These are phyloP conservation scores for Cornus controversa DNA, from an alignment of 148 eudicot genomes.

Conservation along the genomic window DNA sequence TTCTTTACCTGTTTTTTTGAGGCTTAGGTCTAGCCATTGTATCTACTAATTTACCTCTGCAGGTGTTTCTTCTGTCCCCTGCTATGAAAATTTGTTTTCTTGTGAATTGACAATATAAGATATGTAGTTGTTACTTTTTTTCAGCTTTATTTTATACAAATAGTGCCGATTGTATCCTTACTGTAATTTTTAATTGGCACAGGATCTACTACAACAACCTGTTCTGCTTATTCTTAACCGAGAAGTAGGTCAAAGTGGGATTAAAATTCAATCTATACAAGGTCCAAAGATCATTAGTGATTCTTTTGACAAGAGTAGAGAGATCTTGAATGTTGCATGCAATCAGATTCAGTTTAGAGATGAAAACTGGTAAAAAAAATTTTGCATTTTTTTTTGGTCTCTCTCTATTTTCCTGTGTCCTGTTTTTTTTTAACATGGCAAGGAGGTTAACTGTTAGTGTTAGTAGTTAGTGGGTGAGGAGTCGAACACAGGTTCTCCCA, in stretches of 20 bases:
- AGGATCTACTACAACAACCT: constrained; percentile 86
- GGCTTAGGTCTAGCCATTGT: not conserved
- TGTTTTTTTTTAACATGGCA: too few relatives aligned
- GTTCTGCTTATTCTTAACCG: constrained; percentile 56
- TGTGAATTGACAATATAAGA: not conserved
- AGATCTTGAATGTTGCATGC: constrained; percentile 37
- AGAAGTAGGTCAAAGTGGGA: constrained; percentile 43
- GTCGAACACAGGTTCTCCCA: too few relatives aligned
- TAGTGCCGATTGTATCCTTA: not conserved
- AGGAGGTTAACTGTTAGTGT: too few relatives aligned
- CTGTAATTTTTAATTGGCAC: constrained; percentile 9
- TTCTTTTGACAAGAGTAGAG: constrained; percentile 33
- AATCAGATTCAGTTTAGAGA: constrained; percentile 37
- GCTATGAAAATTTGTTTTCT: not conserved
- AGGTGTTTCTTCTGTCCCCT: not conserved
- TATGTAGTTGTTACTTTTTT: not conserved
- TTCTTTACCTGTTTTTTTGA: not conserved
- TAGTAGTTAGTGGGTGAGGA: too few relatives aligned
- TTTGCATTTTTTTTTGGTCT: not conserved
- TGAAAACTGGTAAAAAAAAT: constrained; percentile 37
- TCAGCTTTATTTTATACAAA: not conserved
- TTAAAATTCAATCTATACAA: constrained; percentile 23
- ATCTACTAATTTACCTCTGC: too few relatives aligned
- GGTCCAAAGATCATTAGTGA: constrained; percentile 25
- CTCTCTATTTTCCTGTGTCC: not conserved